A percentile compares a stretch with the other conserved stretches of the same genome.
Conservation (phyloP, 2,329 filamentous ascomycete genomes). For the Dactylellina leptospora region DNA sequence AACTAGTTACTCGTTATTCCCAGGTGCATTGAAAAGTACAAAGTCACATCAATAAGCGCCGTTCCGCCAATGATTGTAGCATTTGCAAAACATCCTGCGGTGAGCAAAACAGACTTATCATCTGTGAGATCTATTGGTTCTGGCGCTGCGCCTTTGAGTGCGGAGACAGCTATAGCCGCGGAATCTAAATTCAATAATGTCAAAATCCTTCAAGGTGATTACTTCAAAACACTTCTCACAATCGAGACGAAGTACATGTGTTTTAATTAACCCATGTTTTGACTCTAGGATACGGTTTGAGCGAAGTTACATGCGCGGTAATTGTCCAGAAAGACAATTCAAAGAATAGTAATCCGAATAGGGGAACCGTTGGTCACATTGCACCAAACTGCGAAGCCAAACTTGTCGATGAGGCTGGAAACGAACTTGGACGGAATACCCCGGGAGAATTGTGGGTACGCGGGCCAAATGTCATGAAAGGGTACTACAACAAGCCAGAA, state of each 20-base stretch:
- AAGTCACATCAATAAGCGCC: constrained; percentile 72
- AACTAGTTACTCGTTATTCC: not conserved
- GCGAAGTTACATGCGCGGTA: constrained; percentile 77
- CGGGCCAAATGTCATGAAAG: constrained; percentile 76
- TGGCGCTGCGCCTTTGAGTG: constrained; percentile 75
- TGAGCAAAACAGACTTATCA: constrained; percentile 73
- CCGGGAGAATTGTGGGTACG: constrained; percentile 77
- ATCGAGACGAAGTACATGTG: not conserved
- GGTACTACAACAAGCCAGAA: constrained; percentile 77
- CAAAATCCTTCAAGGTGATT: constrained; percentile 59
- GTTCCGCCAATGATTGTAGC: constrained; percentile 80
- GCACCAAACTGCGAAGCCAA: constrained; percentile 74
- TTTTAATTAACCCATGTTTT: not conserved
- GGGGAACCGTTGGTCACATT: constrained; percentile 71
- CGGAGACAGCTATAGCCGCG: constrained; percentile 68
- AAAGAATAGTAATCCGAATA: constrained; percentile 60
- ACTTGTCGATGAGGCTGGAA: constrained; percentile 68
- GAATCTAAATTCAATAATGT: constrained; percentile 59
- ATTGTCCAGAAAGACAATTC: constrained; percentile 65
- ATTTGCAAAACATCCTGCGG: constrained; percentile 75
- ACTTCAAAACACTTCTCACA: not conserved
- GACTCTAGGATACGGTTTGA: constrained; percentile 80
- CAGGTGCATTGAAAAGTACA: constrained; percentile 70
- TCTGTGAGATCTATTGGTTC: constrained; percentile 69
- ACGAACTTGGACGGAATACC: constrained; percentile 66